phyloP scores from a whole-genome alignment of 192 early-diverging fungal species.

The Gryganskiella cystojenkinii region DNA sequence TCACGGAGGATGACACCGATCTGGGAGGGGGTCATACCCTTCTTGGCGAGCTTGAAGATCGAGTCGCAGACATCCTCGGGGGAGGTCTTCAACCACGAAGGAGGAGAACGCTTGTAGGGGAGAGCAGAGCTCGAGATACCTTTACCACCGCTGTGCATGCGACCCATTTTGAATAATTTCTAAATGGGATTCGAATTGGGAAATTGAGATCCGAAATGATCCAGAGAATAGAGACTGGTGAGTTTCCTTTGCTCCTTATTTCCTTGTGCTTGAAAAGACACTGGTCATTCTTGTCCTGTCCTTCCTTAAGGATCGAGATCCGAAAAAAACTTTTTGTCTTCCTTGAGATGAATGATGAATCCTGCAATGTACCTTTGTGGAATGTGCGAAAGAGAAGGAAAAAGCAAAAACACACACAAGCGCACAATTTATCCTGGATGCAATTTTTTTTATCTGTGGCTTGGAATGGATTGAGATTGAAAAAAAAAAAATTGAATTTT shows the following conservation, averaged over 20 bases:
- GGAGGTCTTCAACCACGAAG: slow-evolving; percentile 98
- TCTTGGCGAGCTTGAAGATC: slow-evolving; percentile 99
- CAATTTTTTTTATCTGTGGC: too few species aligned
- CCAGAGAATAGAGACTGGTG: background rate
- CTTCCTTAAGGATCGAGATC: background rate
- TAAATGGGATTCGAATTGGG: slow-evolving; percentile 7
- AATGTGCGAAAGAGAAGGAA: slow-evolving; percentile 48
- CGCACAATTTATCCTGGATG: too few species aligned
- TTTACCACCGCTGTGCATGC: slow-evolving; percentile 98
- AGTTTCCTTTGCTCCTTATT: background rate
- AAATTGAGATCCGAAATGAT: background rate
- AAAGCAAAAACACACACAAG: slow-evolving; percentile 10
- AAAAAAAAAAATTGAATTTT: too few species aligned
- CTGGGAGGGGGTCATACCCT: slow-evolving; percentile 98
- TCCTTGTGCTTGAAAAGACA: background rate
- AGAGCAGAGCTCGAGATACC: slow-evolving; percentile 92
- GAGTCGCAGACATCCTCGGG: slow-evolving; percentile 97
- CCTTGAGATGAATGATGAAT: slow-evolving; percentile 9
- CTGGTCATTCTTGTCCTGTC: background rate
- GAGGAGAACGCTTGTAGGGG: slow-evolving; percentile 97
- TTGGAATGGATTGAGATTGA: too few species aligned
- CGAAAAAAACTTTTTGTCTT: background rate
- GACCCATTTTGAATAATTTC: slow-evolving; percentile 79
- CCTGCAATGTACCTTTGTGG: slow-evolving; percentile 46
- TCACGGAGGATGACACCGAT: slow-evolving; percentile 98